Evolutionary conservation across 306 rosid species (phyloP), one percentile per base, ranked within the genome.

Genomic region (Ormosia semicastrata): DNA sequence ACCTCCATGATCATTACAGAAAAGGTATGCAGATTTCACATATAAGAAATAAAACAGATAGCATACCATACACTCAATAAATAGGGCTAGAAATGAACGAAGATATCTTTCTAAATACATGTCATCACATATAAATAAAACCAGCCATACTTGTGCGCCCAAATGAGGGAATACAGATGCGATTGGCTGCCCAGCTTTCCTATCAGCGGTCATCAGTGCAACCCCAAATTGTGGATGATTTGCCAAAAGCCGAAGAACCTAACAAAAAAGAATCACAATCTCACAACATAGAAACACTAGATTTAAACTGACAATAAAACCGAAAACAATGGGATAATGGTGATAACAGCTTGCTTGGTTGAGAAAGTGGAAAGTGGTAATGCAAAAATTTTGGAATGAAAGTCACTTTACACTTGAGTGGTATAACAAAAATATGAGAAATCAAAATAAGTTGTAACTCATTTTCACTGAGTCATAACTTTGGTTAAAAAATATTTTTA

Each of bases 121-220:
- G 8, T 30, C n/a, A 63, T 40, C 36, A 72, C 24, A 54, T 34
- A 76, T 69, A 15, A 81, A 71, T 69, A 15, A 81, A 88, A 54
- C 64, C 76, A 75, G 8, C 44, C 91, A 80, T 88, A 95, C 99
- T 73, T 81, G 94, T 56, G 91, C 74, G 76, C 81, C 76, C 69
- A 95, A 78, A 88, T 95, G 99, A 64, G 95, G 98, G 86, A 93
- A 95, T 29, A 90, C 99, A 39, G 97, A 90, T 37, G 93, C 88
- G 75, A 95, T 88, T 29, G 98, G 84, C 79, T 90, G 97, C 46
- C 99, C 98, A 79, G 99, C 98, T 86, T 93, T 95, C 82, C 97
- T 89, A 77, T 91, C 98, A 66, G 98, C 98, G 1, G 98, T 95
- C 94, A 95, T 24, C 57, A 95, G 59, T 71, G 94, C 72, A 87